Base-by-base conservation (phyloP, 106 monocot genomes). In the Dendrobium huoshanense region DNA sequence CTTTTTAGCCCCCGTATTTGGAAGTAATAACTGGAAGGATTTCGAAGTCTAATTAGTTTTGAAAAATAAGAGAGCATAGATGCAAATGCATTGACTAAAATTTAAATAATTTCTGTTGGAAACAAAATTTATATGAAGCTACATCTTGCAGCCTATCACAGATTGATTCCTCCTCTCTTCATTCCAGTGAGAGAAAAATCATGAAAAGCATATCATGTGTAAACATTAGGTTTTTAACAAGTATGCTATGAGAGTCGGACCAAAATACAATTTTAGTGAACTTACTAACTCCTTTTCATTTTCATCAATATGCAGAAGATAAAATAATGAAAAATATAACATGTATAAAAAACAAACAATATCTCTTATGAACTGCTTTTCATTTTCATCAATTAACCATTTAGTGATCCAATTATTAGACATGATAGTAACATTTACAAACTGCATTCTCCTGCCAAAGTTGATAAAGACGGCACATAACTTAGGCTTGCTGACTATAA, bases 11-110 rank as follows among this genome's bases (percentile, higher is more conserved):
- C 55, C 75, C 7, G 47, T 15, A 44, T 79, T 78, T 65, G 95
- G 89, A 85, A 95, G 67, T 81, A 98, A 79, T 67, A 98, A 85
- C 98, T 97, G 80, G 72, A 89, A 58, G 73, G 4, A 24, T 70
- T 70, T 37, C 19, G 77, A 80, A 51, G 19, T 74, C 17, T 43
- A 4, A 74, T 74, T 37, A 74, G 74, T 74, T 74, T 44, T 74
- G 3, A 15, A 61, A 70, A 70, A 37, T 4, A 37, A 74, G 8
- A 74, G 4, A 44, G 15, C 7, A 19, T 6, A 44, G 5, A 19
- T 74, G 43, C 18, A 20, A 29, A 74, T n/a, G 9, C 4, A 44
- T 19, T 44, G 29, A 74, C 11, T 43, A 44, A 74, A 44, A 72
- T 65, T 22, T 65, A 25, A 65, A 24, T 25, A 65, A 1, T 24